Conservation (phyloP, 2,329 filamentous ascomycete genomes). For the Hymenoscyphus repandus region DNA sequence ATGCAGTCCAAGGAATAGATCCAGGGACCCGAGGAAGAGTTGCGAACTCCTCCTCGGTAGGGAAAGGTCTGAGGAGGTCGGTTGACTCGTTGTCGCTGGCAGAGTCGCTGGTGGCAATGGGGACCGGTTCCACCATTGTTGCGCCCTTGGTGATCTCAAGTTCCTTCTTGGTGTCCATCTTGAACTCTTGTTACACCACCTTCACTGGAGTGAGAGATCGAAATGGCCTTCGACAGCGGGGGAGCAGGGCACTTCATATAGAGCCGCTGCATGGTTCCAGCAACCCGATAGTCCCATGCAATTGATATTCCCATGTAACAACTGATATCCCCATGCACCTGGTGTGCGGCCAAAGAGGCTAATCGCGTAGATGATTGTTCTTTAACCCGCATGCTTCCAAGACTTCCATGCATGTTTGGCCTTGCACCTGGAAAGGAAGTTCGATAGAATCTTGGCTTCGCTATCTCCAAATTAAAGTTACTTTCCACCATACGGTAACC, state of each 20-base stretch:
- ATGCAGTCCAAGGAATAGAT: conserved; percentile 20
- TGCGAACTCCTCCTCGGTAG: conserved; percentile 55
- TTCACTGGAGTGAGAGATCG: background rate
- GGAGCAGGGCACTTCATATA: background rate
- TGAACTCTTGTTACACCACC: background rate
- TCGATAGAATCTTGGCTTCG: too few species aligned
- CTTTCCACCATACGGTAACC: too few species aligned
- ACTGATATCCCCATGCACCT: too few species aligned
- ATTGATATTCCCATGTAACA: too few species aligned
- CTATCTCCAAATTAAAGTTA: too few species aligned
- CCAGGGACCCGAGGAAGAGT: conserved; percentile 58
- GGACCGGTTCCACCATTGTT: conserved; percentile 7
- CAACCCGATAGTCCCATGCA: background rate
- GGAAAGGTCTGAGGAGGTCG: conserved; percentile 25
- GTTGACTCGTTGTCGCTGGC: conserved; percentile 5
- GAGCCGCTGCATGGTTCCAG: background rate
- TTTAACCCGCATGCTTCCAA: too few species aligned
- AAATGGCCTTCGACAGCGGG: background rate
- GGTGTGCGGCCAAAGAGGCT: background rate
- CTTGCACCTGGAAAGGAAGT: too few species aligned
- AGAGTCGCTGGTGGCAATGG: background rate
- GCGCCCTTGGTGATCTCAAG: conserved; percentile 11
- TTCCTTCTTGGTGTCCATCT: conserved; percentile 13
- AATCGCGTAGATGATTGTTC: background rate
- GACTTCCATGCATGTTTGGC: too few species aligned